phyloP scores from a whole-genome alignment of 805 yeast genomes.

The Spathaspora hagerdaliae region DNA sequence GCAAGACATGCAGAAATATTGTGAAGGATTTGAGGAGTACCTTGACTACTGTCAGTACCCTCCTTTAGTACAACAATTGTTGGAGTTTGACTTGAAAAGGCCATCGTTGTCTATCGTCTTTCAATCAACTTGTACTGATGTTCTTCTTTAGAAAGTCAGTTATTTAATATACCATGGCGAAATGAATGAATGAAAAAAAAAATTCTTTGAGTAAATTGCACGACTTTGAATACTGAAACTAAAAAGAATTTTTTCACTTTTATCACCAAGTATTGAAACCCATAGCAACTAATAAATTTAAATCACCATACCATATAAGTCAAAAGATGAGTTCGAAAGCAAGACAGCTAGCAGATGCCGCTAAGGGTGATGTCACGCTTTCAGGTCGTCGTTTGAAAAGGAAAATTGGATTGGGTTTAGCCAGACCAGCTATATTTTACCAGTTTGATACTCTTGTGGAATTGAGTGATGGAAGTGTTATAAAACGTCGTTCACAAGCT shows the following conservation, averaged over 20 bases:
- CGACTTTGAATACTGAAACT: neutral
- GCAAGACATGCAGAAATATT: conserved; percentile 97
- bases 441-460: conserved; percentile 88
- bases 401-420: conserved; percentile 72
- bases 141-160: too few relatives aligned
- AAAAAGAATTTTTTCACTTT: neutral
- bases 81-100: conserved; percentile 90
- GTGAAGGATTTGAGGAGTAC: conserved; percentile 90
- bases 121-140: too few relatives aligned
- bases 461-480: conserved; percentile 90
- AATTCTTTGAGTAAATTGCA: neutral
- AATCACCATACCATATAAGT: too few relatives aligned
- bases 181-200: neutral
- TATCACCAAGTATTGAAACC: neutral
- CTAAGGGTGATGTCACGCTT: conserved; percentile 36
- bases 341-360: neutral
- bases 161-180: too few relatives aligned
- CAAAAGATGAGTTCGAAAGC: conserved; percentile 15
- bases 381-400: conserved; percentile 58
- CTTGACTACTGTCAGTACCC: conserved; percentile 97
- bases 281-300: neutral
- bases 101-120: conserved; percentile 43
- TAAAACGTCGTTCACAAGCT: conserved; percentile 75
- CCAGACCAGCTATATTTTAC: conserved; percentile 90
- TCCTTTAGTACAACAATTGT: conserved; percentile 97